Percentiles rank a stretch among this genome's conserved stretches.
These are phyloP conservation scores for Whalleya microplaca DNA, from an alignment of 2,329 filamentous ascomycete genomes.

Conservation along the genomic window DNA sequence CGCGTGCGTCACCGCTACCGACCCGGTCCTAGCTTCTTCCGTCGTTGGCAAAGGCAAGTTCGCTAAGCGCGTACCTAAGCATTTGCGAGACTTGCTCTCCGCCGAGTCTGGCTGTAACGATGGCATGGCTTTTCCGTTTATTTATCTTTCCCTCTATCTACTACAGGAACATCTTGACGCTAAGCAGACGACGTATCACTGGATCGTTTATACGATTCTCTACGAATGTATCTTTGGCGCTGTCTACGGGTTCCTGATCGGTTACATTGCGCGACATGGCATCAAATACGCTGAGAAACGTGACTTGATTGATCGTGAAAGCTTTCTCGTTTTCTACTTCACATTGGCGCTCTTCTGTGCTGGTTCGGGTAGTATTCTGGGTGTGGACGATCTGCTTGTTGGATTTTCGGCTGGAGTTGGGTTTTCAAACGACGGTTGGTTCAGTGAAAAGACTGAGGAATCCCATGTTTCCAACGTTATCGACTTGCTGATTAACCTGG, in stretches of 20 bases:
- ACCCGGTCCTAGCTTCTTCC: constrained; percentile 94
- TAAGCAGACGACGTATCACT: constrained; percentile 75
- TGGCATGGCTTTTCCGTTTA: constrained; percentile 98
- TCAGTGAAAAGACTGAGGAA: constrained; percentile 96
- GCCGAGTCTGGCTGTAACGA: constrained; percentile 99
- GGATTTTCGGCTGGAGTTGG: constrained; percentile 97
- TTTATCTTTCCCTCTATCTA: constrained; percentile 90
- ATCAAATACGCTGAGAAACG: constrained; percentile 86
- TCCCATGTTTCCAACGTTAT: constrained; percentile 99
- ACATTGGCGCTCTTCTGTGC: constrained; percentile 94
- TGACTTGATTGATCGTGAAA: constrained; percentile 91
- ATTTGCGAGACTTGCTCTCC: constrained; percentile 91
- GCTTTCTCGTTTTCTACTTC: constrained; percentile 98
- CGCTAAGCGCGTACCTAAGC: constrained; percentile 94
- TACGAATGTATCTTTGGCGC: constrained; percentile 97
- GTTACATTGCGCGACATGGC: constrained; percentile 86
- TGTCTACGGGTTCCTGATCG: constrained; percentile 82
- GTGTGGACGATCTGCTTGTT: constrained; percentile 90
- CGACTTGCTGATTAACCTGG: constrained; percentile 92
- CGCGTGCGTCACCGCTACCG: constrained; percentile 95
- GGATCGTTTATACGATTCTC: constrained; percentile 85
- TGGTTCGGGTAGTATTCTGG: constrained; percentile 87
- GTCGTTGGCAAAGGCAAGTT: constrained; percentile 99
- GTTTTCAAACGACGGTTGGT: constrained; percentile 99
- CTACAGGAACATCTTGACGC: constrained; percentile 78